Conservation (phyloP, 306 rosid genomes). For the Malus sieversii region DNA sequence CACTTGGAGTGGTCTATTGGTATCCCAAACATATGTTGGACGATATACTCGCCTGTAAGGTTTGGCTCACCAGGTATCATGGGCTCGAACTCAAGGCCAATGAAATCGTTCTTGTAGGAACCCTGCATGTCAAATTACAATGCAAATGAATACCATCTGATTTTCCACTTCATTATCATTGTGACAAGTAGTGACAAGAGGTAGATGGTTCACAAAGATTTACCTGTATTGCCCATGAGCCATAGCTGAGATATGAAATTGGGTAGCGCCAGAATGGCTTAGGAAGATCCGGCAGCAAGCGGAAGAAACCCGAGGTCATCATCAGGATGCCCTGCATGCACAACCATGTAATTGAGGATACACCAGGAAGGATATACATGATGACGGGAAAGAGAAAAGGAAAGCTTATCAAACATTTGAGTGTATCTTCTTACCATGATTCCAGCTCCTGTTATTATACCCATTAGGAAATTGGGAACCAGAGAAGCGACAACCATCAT, state of each 20-base stretch:
- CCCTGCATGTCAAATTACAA: slow-evolving; percentile 47
- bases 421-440: slow-evolving; percentile 57
- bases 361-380: not conserved
- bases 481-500: slow-evolving; percentile 98
- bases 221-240: slow-evolving; percentile 90
- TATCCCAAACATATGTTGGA: slow-evolving; percentile 61
- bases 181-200: not conserved
- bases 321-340: slow-evolving; percentile 80
- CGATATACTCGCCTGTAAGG: slow-evolving; percentile 58
- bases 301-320: slow-evolving; percentile 90
- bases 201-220: not conserved
- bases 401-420: not conserved
- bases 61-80: slow-evolving; percentile 50
- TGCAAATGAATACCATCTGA: not conserved
- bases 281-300: slow-evolving; percentile 69
- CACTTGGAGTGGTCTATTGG: slow-evolving; percentile 61
- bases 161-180: not conserved
- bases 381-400: not conserved
- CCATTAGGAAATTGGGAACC: slow-evolving; percentile 98
- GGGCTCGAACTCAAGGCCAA: slow-evolving; percentile 79
- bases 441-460: slow-evolving; percentile 91
- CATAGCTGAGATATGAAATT: slow-evolving; percentile 71
- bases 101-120: slow-evolving; percentile 78
- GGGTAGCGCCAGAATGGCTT: slow-evolving; percentile 95
- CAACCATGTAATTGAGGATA: slow-evolving; percentile 10